A percentile compares a stretch with the other conserved stretches of the same genome.
Conservation (phyloP, 164 flowering plant species). For the Echeveria elegans region DNA sequence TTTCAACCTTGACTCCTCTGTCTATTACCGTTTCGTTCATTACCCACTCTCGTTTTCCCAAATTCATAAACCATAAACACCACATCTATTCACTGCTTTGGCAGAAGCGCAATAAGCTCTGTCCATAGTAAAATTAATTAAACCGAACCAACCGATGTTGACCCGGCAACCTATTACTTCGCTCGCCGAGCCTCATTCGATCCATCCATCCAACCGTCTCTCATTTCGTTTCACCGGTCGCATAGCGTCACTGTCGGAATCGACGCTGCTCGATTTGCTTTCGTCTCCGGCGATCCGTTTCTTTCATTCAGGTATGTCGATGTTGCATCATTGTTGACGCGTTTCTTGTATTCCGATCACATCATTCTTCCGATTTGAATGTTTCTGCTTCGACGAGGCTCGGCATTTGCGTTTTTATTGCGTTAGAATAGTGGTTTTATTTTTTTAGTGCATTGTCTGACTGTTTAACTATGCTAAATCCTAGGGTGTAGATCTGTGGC, state of each 20-base stretch:
- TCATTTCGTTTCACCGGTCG: slow-evolving; percentile 5
- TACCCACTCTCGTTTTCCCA: no score
- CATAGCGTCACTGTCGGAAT: no score
- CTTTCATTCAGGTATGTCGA: background rate
- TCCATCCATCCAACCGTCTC: slow-evolving; percentile 2
- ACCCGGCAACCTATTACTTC: slow-evolving; percentile 3
- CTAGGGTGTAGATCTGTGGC: background rate
- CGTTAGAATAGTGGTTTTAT: no score
- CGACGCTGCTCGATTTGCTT: background rate
- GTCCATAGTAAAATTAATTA: no score
- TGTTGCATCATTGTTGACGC: background rate
- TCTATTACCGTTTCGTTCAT: no score
- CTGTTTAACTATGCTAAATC: background rate
- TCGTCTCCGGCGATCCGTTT: background rate
- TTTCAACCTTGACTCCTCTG: no score
- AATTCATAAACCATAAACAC: no score
- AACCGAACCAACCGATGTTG: background rate
- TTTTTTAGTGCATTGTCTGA: no score
- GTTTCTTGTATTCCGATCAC: background rate
- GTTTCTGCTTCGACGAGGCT: no score
- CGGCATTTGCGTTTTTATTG: background rate
- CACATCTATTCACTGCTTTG: no score
- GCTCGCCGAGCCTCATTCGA: slow-evolving; percentile 1
- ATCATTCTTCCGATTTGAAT: background rate
- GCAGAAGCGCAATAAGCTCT: no score